Evolutionary conservation across 139 green algal genomes (phyloP).

Genomic region (Micractinium conductrix): DNA sequence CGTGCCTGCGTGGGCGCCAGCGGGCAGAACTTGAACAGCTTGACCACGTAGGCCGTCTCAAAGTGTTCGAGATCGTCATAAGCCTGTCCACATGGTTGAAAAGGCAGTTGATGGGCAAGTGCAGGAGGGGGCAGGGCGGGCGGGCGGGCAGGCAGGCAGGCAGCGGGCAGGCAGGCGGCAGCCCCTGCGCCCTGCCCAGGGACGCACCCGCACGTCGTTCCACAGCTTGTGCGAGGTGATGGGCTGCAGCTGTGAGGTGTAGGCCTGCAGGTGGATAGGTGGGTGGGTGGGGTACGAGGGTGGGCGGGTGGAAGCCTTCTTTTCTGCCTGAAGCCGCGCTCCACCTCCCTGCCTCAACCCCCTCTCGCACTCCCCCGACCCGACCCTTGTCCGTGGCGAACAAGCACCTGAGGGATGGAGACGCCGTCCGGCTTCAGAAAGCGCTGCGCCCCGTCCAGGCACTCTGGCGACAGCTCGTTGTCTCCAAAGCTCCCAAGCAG

Average conservation of each 20-base stretch:
- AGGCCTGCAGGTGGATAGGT: constrained; percentile 38
- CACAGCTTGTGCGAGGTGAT: constrained; percentile 89
- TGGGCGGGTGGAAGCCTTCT: no score
- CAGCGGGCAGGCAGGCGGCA: background rate
- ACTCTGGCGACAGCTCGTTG: constrained; percentile 99
- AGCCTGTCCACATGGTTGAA: constrained; percentile 29
- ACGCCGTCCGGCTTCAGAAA: constrained; percentile 86
- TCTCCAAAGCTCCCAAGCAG: constrained; percentile 97
- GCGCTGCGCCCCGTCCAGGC: constrained; percentile 88
- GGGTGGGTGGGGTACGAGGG: background rate
- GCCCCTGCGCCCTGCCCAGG: background rate
- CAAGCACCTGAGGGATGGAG: constrained; percentile 69
- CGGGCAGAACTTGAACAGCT: constrained; percentile 74
- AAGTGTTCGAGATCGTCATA: constrained; percentile 89
- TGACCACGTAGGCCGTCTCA: constrained; percentile 97
- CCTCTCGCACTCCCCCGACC: background rate
- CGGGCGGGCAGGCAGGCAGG: no score
- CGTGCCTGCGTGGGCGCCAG: constrained; percentile 40
- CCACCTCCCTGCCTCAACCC: no score
- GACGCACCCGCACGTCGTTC: constrained; percentile 60
- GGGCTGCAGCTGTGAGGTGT: constrained; percentile 83
- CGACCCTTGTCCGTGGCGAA: background rate
- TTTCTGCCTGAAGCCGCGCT: no score
- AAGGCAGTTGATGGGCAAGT: background rate
- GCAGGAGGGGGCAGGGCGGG: no score